Conservation (phyloP, 1,284 basidiomycete species). For the Veloboletus limbatus region DNA sequence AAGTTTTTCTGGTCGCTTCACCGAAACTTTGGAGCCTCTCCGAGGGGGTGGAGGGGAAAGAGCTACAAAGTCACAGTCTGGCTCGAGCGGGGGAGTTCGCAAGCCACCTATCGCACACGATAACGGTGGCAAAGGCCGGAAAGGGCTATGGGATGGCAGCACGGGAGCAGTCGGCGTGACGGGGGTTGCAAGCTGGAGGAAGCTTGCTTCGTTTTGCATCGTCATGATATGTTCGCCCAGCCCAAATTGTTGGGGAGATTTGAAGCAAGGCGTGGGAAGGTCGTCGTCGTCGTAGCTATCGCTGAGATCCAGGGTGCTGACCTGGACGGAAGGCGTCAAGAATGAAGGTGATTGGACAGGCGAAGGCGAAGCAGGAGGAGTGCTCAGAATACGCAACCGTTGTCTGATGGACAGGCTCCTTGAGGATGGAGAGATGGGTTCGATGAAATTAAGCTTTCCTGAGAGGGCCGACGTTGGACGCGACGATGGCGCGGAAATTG, state of each 20-base stretch:
- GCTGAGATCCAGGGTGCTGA: conserved; percentile 30
- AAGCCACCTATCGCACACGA: conserved; percentile 1
- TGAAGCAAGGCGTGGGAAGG: conserved; percentile 24
- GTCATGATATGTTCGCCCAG: conserved; percentile 59
- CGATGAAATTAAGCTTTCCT: conserved; percentile 14
- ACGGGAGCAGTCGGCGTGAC: conserved; percentile 36
- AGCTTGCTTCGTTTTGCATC: conserved; percentile 55
- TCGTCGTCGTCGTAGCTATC: conserved; percentile 24
- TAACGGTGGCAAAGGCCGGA: conserved; percentile 6
- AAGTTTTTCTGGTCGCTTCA: conserved; percentile 12
- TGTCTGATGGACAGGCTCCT: conserved; percentile 50
- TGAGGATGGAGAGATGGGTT: conserved; percentile 21
- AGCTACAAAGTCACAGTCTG: conserved; percentile 25
- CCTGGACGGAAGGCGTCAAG: conserved; percentile 15
- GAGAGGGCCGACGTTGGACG: conserved; percentile 28
- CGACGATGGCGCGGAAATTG: conserved; percentile 46
- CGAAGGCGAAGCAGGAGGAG: conserved; percentile 13
- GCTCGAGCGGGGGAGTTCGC: conserved; percentile 8
- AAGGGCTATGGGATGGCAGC: conserved; percentile 20
- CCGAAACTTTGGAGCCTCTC: conserved; percentile 18
- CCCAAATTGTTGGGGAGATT: conserved; percentile 40
- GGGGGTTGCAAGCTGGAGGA: conserved; percentile 51
- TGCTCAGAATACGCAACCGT: conserved; percentile 60
- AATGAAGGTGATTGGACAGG: conserved; percentile 7
- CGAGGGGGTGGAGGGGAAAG: conserved; percentile 33